Evolutionary conservation across 2,329 filamentous ascomycete genomes (phyloP).

Genomic region (Colletotrichum kahawae): DNA sequence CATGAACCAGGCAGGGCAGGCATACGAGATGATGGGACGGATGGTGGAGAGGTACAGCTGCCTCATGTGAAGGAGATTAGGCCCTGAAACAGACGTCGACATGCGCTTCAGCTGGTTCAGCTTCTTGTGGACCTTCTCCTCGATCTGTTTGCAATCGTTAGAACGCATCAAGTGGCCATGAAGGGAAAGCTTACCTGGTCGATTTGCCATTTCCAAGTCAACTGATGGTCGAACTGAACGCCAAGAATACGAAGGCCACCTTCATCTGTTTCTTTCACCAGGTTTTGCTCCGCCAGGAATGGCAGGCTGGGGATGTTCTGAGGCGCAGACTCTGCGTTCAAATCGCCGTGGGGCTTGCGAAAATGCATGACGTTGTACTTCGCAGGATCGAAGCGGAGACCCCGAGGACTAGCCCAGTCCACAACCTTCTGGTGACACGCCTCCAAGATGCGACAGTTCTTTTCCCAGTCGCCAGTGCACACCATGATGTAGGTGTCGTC

Average conservation of each 20-base stretch:
- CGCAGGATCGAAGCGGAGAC: neutral
- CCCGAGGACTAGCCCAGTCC: neutral
- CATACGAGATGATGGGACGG: neutral
- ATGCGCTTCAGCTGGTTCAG: neutral
- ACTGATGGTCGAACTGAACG: neutral
- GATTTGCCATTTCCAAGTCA: neutral
- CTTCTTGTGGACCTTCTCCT: neutral
- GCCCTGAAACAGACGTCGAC: neutral
- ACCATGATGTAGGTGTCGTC: constrained; percentile 6
- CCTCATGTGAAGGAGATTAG: neutral
- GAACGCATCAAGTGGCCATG: neutral
- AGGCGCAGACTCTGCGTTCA: neutral
- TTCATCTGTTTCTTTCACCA: neutral
- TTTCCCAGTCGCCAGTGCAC: neutral
- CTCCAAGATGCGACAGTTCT: neutral
- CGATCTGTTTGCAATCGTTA: neutral
- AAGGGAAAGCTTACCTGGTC: neutral
- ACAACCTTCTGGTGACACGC: neutral
- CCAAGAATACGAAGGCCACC: neutral
- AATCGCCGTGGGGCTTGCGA: neutral
- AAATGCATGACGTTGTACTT: neutral
- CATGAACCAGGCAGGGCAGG: neutral
- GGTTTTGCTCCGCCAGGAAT: neutral
- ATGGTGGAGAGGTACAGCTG: neutral
- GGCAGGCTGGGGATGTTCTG: neutral